These are phyloP conservation scores for Diaporthe velutina DNA, from an alignment of 2,329 filamentous ascomycete species.

Conservation along the genomic window DNA sequence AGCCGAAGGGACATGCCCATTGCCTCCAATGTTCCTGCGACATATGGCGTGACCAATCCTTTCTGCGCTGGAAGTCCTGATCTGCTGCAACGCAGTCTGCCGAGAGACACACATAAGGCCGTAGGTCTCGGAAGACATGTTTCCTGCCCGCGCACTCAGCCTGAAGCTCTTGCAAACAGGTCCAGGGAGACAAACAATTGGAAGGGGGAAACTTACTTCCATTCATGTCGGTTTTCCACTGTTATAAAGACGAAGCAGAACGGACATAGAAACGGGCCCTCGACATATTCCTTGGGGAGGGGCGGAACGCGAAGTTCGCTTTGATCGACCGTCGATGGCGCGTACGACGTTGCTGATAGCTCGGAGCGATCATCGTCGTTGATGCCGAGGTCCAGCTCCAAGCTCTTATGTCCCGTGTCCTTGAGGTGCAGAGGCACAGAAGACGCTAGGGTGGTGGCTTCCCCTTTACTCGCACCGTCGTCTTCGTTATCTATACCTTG, in stretches of 20 bases:
- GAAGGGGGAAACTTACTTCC: conserved; percentile 3
- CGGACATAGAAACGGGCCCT: conserved; percentile 21
- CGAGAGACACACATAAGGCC: background rate
- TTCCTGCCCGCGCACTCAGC: background rate
- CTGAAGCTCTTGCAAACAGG: background rate
- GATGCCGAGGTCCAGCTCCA: background rate
- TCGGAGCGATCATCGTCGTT: conserved; percentile 5
- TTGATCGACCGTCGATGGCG: background rate
- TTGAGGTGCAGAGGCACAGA: conserved; percentile 22
- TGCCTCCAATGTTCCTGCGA: conserved; percentile 17
- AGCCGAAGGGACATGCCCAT: conserved; percentile 5
- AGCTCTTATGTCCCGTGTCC: background rate
- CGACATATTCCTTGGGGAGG: background rate
- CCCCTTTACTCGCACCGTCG: background rate
- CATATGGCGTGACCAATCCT: conserved; percentile 20
- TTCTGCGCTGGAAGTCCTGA: background rate
- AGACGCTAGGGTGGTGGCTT: conserved; percentile 13
- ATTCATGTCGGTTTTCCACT: background rate
- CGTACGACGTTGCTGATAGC: conserved; percentile 1
- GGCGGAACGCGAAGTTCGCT: conserved; percentile 14
- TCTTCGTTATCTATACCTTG: background rate
- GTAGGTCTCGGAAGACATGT: conserved; percentile 13
- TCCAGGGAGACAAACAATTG: background rate
- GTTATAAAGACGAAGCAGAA: conserved; percentile 8
- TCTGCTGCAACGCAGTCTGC: background rate